Percentiles rank a stretch among this genome's conserved stretches.
Evolutionary conservation across 1,284 basidiomycete genomes (phyloP).

Genomic region (Sanghuangporus weigelae): DNA sequence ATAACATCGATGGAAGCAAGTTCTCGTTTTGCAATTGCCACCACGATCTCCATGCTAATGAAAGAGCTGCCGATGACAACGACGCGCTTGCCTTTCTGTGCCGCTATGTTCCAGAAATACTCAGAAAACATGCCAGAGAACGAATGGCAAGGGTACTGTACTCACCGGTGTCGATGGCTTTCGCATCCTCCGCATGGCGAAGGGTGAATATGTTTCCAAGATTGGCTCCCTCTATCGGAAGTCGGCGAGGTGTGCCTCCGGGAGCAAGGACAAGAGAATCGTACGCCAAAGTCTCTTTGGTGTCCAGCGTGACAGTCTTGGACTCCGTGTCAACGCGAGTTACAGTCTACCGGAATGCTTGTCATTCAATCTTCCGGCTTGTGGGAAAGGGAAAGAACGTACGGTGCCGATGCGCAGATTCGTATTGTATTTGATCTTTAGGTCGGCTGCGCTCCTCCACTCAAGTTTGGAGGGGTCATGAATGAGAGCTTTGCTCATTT

Average conservation of each 20-base stretch:
- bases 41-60: constrained; percentile 91
- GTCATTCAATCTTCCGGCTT: constrained; percentile 3
- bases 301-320: constrained; percentile 58
- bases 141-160: neutral
- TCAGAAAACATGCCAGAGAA: constrained; percentile 5
- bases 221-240: constrained; percentile 77
- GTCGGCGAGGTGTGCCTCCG: constrained; percentile 59
- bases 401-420: constrained; percentile 67
- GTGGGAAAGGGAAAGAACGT: constrained; percentile 23
- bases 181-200: constrained; percentile 67
- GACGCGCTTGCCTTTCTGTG: constrained; percentile 67
- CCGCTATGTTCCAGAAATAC: constrained; percentile 31
- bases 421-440: constrained; percentile 79
- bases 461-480: constrained; percentile 75
- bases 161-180: constrained; percentile 70
- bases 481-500: constrained; percentile 84
- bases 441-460: constrained; percentile 66
- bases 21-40: constrained; percentile 69
- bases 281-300: constrained; percentile 58
- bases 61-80: constrained; percentile 90
- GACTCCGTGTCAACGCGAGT: constrained; percentile 58
- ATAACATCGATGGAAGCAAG: constrained; percentile 77
- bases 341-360: constrained; percentile 41
- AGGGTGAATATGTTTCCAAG: constrained; percentile 80
- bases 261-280: constrained; percentile 72